These are phyloP conservation scores for Rugosomyces carneus DNA, from an alignment of 1,284 basidiomycete species.

Conservation along the genomic window DNA sequence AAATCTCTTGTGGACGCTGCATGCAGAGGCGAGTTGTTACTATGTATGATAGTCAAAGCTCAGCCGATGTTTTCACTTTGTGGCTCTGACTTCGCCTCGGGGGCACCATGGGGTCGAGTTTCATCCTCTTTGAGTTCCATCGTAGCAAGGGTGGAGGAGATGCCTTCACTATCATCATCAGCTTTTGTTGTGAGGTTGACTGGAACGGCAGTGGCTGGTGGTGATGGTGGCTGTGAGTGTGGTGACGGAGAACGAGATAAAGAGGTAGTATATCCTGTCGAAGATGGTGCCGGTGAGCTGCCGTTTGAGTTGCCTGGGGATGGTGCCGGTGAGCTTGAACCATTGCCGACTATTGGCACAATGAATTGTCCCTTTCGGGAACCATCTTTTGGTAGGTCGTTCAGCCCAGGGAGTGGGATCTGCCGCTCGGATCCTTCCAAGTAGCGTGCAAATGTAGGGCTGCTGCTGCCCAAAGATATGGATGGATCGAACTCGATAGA, in stretches of 20 bases:
- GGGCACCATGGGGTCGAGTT: background rate
- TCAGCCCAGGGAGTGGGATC: conserved; percentile 10
- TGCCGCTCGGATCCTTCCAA: conserved; percentile 8
- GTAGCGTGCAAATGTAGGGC: conserved; percentile 6
- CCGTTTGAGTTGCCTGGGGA: conserved; percentile 25
- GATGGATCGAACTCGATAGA: conserved; percentile 21
- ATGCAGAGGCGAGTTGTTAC: background rate
- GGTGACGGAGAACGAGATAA: conserved; percentile 40
- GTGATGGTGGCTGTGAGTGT: conserved; percentile 26
- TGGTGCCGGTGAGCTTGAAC: conserved; percentile 19
- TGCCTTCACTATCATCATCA: background rate
- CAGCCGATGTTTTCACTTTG: background rate
- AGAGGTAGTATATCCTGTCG: conserved; percentile 37
- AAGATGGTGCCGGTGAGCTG: conserved; percentile 36
- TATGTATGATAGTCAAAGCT: background rate
- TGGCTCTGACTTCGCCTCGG: background rate
- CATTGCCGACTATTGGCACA: conserved; percentile 11
- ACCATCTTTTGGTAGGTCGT: background rate
- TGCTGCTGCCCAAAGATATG: conserved; percentile 17
- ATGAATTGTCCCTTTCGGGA: conserved; percentile 7
- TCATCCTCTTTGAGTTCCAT: background rate
- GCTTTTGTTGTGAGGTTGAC: background rate
- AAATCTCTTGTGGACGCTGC: background rate
- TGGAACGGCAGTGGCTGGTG: conserved; percentile 24
- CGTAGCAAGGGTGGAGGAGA: background rate